Evolutionary conservation across 768 basidiomycete species (phyloP).

Genomic region (Aureoboletus auriporus): DNA sequence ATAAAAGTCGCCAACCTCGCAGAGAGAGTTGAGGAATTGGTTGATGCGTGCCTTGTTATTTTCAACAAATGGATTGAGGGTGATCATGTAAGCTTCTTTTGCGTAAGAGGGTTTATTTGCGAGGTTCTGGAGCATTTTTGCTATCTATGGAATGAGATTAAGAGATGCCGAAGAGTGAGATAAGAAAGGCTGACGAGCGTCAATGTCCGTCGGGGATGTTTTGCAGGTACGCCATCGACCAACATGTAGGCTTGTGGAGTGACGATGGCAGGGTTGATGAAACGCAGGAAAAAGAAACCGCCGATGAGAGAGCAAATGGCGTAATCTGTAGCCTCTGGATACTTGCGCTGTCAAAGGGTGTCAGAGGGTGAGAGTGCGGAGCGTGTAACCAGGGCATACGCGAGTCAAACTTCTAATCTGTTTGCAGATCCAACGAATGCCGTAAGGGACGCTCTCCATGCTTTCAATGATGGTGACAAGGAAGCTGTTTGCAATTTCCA

Average conservation of each 20-base stretch:
- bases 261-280: constrained; percentile 99
- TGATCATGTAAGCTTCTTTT: constrained; percentile 98
- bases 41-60: constrained; percentile 98
- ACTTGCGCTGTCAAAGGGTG: constrained; percentile 70
- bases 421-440: constrained; percentile 99
- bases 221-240: constrained; percentile 95
- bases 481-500: constrained; percentile 99
- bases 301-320: constrained; percentile 98
- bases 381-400: constrained; percentile 41
- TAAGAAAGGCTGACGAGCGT: constrained; percentile 59
- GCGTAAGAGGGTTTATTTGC: constrained; percentile 98
- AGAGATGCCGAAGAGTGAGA: not conserved
- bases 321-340: constrained; percentile 97
- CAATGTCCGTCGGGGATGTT: constrained; percentile 93
- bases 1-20: constrained; percentile 99
- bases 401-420: constrained; percentile 95
- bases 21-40: constrained; percentile 92
- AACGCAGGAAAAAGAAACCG: constrained; percentile 99
- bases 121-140: constrained; percentile 99
- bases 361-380: constrained; percentile 6
- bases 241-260: constrained; percentile 99
- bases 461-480: constrained; percentile 96
- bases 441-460: constrained; percentile 97
- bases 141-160: constrained; percentile 57
- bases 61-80: constrained; percentile 97